Evolutionary conservation across 2,329 filamentous ascomycete species (phyloP).

Genomic region (Cladobotryum mycophilum): DNA sequence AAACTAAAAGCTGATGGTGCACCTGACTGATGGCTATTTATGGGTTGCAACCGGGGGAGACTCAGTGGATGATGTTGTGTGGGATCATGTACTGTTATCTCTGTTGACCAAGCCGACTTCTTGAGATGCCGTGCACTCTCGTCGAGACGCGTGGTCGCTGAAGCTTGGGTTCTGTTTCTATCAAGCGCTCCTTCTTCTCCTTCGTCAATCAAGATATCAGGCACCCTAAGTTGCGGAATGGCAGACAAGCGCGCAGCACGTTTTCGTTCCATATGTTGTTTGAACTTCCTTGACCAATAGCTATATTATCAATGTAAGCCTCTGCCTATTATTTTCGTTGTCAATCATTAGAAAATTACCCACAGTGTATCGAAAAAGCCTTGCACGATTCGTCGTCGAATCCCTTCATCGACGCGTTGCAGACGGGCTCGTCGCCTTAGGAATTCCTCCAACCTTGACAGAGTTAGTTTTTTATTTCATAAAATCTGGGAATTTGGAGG

Average conservation of each 20-base stretch:
- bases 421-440: constrained; percentile 81
- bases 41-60: constrained; percentile 43
- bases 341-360: constrained; percentile 22
- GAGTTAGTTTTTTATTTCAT: background rate
- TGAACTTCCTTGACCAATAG: constrained; percentile 80
- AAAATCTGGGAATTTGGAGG: background rate
- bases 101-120: constrained; percentile 26
- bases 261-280: constrained; percentile 66
- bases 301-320: constrained; percentile 29
- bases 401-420: constrained; percentile 91
- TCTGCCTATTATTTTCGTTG: background rate
- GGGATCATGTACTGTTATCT: constrained; percentile 32
- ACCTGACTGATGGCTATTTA: constrained; percentile 34
- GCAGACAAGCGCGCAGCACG: constrained; percentile 68
- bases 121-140: constrained; percentile 8
- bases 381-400: constrained; percentile 80
- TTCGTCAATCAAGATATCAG: constrained; percentile 85
- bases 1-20: constrained; percentile 53
- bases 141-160: background rate
- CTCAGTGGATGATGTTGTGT: constrained; percentile 45
- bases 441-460: constrained; percentile 77
- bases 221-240: constrained; percentile 74
- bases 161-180: constrained; percentile 6
- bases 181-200: constrained; percentile 36
- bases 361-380: constrained; percentile 93